Evolutionary conservation across 2,329 filamentous ascomycete species (phyloP).

Genomic region (Parastagonospora nodorum): DNA sequence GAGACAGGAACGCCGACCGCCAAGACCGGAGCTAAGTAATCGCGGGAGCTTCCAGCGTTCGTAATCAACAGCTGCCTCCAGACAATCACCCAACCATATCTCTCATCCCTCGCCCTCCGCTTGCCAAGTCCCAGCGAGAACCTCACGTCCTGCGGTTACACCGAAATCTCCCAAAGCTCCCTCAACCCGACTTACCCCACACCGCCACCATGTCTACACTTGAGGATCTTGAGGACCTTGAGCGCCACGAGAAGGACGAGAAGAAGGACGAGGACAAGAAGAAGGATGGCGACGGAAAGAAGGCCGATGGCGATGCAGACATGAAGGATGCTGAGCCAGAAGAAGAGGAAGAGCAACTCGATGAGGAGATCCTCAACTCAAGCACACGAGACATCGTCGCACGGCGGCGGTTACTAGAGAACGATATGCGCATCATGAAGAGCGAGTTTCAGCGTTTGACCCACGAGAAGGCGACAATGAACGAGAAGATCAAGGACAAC

Average conservation of each 20-base stretch:
- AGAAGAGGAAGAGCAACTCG: conserved; percentile 76
- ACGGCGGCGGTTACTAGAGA: conserved; percentile 88
- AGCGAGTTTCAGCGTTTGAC: conserved; percentile 92
- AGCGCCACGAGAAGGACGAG: conserved; percentile 76
- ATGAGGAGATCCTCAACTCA: conserved; percentile 89
- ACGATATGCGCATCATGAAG: conserved; percentile 98
- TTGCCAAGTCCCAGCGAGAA: conserved; percentile 6
- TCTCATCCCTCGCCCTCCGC: conserved; percentile 14
- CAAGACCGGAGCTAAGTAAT: conserved; percentile 28
- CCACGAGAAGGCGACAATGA: conserved; percentile 95
- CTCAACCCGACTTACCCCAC: conserved; percentile 12
- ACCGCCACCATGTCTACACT: conserved; percentile 76
- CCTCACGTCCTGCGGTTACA: neutral
- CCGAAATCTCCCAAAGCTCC: neutral
- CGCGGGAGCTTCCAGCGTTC: conserved; percentile 32
- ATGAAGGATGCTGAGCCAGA: conserved; percentile 82
- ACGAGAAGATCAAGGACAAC: conserved; percentile 99
- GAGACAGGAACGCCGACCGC: conserved; percentile 9
- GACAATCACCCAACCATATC: conserved; percentile 27
- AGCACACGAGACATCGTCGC: conserved; percentile 95
- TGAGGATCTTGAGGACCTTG: conserved; percentile 88
- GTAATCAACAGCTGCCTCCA: conserved; percentile 44
- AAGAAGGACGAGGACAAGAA: conserved; percentile 62
- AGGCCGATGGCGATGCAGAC: conserved; percentile 78
- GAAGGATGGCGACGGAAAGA: conserved; percentile 60